Percentiles rank a stretch among this genome's conserved stretches.
phyloP scores from a whole-genome alignment of 371 early-diverging fungal genomes.

The Mucor piriformis region DNA sequence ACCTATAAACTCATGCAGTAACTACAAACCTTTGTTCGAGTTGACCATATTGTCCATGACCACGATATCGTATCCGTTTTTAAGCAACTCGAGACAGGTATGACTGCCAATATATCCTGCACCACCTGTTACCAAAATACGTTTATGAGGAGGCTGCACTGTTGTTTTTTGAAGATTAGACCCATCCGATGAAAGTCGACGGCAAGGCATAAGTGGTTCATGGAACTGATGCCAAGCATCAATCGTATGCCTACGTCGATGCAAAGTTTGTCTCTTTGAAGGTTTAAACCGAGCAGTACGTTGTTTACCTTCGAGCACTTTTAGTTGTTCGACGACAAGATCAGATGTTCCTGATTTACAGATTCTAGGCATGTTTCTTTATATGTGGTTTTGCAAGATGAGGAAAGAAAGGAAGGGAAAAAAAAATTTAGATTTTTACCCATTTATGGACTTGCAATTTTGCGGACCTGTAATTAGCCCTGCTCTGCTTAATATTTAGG shows the following conservation, averaged over 20 bases:
- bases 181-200: slow-evolving; percentile 18
- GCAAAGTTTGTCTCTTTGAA: slow-evolving; percentile 9
- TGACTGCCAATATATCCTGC: slow-evolving; percentile 93
- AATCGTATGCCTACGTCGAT: slow-evolving; percentile 24
- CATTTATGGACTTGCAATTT: too few relatives aligned
- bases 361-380: slow-evolving; percentile 19
- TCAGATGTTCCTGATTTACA: slow-evolving; percentile 18
- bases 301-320: slow-evolving; percentile 19
- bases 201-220: slow-evolving; percentile 14
- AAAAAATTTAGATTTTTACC: too few relatives aligned
- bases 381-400: not conserved
- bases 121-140: slow-evolving; percentile 86
- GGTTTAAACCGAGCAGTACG: slow-evolving; percentile 11
- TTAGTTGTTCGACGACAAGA: slow-evolving; percentile 23
- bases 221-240: slow-evolving; percentile 25
- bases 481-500: too few relatives aligned
- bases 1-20: too few relatives aligned
- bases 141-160: slow-evolving; percentile 34
- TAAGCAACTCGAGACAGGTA: slow-evolving; percentile 80
- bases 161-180: slow-evolving; percentile 15
- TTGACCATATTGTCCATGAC: slow-evolving; percentile 84
- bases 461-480: too few relatives aligned
- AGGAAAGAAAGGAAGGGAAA: too few relatives aligned
- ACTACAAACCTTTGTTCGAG: slow-evolving; percentile 54
- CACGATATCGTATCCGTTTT: slow-evolving; percentile 72